Evolutionary conservation across 345 rosid genomes (phyloP).

Genomic region (Geranium brycei): DNA sequence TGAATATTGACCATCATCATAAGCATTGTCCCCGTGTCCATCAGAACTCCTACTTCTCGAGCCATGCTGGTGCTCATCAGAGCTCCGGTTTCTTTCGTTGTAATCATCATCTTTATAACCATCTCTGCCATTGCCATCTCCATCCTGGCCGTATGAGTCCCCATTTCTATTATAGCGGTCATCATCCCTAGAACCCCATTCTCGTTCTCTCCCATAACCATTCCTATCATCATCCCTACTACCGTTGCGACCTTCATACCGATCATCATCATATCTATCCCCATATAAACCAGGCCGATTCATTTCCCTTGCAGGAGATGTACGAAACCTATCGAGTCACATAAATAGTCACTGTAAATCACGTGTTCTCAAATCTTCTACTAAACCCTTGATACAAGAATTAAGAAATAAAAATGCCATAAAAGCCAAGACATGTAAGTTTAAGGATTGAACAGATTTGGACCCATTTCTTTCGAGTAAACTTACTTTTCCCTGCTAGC

Average conservation of each 20-base stretch:
- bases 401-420: neutral
- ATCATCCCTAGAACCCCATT: constrained; percentile 72
- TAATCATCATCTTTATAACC: constrained; percentile 67
- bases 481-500: constrained; percentile 89
- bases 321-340: constrained; percentile 44
- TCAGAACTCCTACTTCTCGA: constrained; percentile 63
- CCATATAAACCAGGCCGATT: constrained; percentile 51
- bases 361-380: neutral
- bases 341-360: neutral
- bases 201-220: constrained; percentile 71
- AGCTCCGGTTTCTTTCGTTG: constrained; percentile 61
- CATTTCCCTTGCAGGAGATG: constrained; percentile 50
- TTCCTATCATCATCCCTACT: constrained; percentile 70
- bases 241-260: constrained; percentile 55
- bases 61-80: constrained; percentile 45
- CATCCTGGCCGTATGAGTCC: constrained; percentile 52
- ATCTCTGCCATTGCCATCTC: constrained; percentile 61
- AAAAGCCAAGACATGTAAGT: neutral
- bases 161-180: constrained; percentile 64
- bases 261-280: constrained; percentile 65
- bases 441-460: neutral
- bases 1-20: constrained; percentile 56
- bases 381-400: neutral
- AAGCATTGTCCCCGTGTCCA: constrained; percentile 37
- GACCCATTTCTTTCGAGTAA: constrained; percentile 6